Percentiles rank a stretch among this genome's conserved stretches.
Conservation (phyloP, 148 eudicot species). For the Pouteria glomerata region DNA sequence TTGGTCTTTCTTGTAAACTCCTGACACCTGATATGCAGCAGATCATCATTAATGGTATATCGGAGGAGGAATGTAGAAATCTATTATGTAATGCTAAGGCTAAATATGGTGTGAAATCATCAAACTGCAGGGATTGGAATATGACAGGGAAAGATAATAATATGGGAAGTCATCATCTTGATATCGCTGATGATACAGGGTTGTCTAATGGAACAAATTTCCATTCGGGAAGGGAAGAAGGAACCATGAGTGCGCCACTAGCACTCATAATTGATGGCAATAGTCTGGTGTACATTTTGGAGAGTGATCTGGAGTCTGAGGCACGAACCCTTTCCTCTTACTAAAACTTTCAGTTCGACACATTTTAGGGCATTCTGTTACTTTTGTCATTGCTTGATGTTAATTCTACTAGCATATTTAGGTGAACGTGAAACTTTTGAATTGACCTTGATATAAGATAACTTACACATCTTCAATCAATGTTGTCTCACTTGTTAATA, state of each 20-base stretch:
- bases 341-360: background rate
- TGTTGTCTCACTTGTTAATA: constrained; percentile 6
- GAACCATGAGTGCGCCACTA: constrained; percentile 32
- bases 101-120: constrained; percentile 45
- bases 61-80: constrained; percentile 70
- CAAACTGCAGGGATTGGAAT: constrained; percentile 28
- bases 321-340: constrained; percentile 31
- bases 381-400: too few species aligned
- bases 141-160: constrained; percentile 33
- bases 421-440: background rate
- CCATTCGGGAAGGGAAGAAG: constrained; percentile 38
- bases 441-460: too few species aligned
- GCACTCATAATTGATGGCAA: constrained; percentile 94
- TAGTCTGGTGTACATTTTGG: constrained; percentile 90
- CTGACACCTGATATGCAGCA: constrained; percentile 86
- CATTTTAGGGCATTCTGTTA: too few species aligned
- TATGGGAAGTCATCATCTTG: constrained; percentile 40
- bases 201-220: constrained; percentile 23
- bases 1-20: constrained; percentile 85
- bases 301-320: constrained; percentile 86
- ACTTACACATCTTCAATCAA: too few species aligned
- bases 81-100: constrained; percentile 66
- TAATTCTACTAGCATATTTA: too few species aligned
- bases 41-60: constrained; percentile 81
- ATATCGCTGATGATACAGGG: constrained; percentile 34